Percentiles rank a stretch among this genome's conserved stretches.
These are phyloP conservation scores for Plasmodium vivax DNA, from an alignment of 169 alveolate genomes.

Conservation along the genomic window DNA sequence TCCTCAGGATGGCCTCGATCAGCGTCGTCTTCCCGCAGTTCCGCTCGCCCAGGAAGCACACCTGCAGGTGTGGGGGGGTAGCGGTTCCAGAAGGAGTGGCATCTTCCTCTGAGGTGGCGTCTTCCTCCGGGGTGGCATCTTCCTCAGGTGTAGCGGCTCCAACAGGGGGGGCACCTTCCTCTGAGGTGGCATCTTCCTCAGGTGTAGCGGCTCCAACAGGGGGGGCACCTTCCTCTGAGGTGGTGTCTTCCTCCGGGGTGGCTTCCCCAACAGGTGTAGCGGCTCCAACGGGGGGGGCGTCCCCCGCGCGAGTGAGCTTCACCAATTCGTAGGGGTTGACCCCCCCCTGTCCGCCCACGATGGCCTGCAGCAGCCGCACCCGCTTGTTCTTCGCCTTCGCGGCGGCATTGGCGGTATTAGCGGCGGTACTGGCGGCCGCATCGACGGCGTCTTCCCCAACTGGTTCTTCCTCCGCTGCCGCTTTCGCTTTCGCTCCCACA, in stretches of 20 bases:
- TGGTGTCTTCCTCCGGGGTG: neutral
- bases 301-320: neutral
- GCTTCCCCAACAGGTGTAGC: neutral
- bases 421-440: neutral
- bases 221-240: neutral
- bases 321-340: constrained; percentile 46
- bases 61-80: neutral
- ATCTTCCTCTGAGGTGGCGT: neutral
- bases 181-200: neutral
- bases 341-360: constrained; percentile 14
- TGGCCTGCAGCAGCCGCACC: constrained; percentile 19
- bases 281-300: neutral
- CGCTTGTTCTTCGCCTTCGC: constrained; percentile 40
- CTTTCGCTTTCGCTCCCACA: neutral
- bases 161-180: neutral
- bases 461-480: neutral
- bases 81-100: neutral
- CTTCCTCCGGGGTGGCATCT: neutral
- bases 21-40: constrained; percentile 65
- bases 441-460: too few relatives aligned
- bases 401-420: neutral
- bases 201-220: neutral
- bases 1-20: constrained; percentile 31
- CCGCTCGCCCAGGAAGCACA: constrained; percentile 62
- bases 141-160: neutral